Percentiles rank a stretch among this genome's conserved stretches.
These are phyloP conservation scores for Cicer pinnatifidum DNA, from an alignment of 306 rosid genomes.

Conservation along the genomic window DNA sequence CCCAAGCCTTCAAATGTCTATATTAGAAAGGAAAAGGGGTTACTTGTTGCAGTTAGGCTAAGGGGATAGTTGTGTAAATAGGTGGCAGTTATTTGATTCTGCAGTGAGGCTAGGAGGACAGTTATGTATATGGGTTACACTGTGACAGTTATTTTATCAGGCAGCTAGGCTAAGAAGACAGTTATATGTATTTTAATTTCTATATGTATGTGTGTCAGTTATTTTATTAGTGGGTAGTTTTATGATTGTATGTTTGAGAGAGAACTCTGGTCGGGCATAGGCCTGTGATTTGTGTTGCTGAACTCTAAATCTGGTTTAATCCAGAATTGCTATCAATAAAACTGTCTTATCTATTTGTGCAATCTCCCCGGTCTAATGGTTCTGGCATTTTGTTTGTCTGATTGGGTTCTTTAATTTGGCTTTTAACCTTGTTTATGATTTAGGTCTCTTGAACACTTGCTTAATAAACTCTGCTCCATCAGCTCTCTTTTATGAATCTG, in stretches of 20 bases:
- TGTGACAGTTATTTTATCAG: not conserved
- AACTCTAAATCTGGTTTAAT: slow-evolving; percentile 13
- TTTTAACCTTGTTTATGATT: slow-evolving; percentile 28
- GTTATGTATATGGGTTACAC: not conserved
- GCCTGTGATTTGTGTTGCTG: slow-evolving; percentile 14
- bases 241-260: slow-evolving; percentile 1
- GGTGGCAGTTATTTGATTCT: slow-evolving; percentile 6
- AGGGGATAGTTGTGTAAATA: no score
- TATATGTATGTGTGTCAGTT: slow-evolving; percentile 6
- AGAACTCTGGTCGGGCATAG: not conserved
- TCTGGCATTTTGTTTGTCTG: slow-evolving; percentile 36
- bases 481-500: slow-evolving; percentile 26
- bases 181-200: not conserved
- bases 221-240: not conserved
- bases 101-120: not conserved
- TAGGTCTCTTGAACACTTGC: slow-evolving; percentile 31
- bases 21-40: not conserved
- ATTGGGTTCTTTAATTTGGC: slow-evolving; percentile 17
- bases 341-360: not conserved
- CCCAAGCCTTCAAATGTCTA: not conserved
- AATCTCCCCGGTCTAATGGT: slow-evolving; percentile 7
- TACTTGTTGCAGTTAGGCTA: not conserved
- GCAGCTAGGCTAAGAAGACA: not conserved
- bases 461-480: slow-evolving; percentile 21
- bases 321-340: slow-evolving; percentile 4